Percentiles rank a stretch among this genome's conserved stretches.
These are phyloP conservation scores for Angomonas deanei DNA, from an alignment of 208 protist species.

Conservation along the genomic window DNA sequence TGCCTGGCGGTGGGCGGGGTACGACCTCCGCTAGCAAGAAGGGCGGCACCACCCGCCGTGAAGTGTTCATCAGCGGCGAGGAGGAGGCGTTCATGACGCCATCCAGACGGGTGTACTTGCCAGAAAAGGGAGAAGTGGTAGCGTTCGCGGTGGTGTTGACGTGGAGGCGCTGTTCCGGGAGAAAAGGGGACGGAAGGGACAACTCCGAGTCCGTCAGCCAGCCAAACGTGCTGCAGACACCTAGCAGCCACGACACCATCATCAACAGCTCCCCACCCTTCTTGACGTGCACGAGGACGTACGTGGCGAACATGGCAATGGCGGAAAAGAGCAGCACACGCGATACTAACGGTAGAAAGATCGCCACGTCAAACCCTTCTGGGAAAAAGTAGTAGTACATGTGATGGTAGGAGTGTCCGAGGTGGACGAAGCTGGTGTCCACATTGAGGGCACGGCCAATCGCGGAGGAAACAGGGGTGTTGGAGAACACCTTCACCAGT, in stretches of 20 bases:
- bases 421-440: background rate
- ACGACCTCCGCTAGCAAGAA: background rate
- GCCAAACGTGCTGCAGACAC: constrained; percentile 45
- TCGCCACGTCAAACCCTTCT: constrained; percentile 33
- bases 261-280: constrained; percentile 61
- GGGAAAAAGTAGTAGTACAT: constrained; percentile 51
- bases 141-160: too few relatives aligned
- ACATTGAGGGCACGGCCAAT: background rate
- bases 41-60: background rate
- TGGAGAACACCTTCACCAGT: too few relatives aligned
- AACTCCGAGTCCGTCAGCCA: constrained; percentile 30
- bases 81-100: too few relatives aligned
- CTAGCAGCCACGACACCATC: constrained; percentile 59
- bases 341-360: constrained; percentile 39
- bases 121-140: too few relatives aligned
- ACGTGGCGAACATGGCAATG: constrained; percentile 32
- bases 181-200: background rate
- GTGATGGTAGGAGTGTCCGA: constrained; percentile 17
- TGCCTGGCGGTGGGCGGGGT: constrained; percentile 16
- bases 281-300: constrained; percentile 30
- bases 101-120: too few relatives aligned
- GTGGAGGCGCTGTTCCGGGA: background rate
- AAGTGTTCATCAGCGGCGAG: too few relatives aligned
- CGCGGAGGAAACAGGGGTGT: too few relatives aligned
- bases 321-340: constrained; percentile 38